A percentile compares a stretch with the other conserved stretches of the same genome.
Conservation (phyloP, 2,329 filamentous ascomycete species). For the Didymella lethalis region DNA sequence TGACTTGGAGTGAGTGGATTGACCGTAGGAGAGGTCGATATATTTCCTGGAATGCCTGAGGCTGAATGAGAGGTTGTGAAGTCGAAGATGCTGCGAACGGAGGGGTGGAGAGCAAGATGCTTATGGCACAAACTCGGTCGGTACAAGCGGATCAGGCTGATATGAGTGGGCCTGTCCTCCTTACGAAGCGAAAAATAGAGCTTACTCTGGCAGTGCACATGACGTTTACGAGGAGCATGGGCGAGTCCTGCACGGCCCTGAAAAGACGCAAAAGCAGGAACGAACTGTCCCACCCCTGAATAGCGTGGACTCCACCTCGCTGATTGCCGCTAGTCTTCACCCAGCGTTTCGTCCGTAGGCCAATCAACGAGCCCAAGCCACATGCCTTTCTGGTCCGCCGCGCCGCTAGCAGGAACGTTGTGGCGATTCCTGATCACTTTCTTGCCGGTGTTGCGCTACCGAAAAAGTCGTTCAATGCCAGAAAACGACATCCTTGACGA, state of each 20-base stretch:
- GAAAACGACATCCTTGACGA: constrained; percentile 12
- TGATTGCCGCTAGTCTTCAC: constrained; percentile 17
- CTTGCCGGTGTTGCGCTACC: constrained; percentile 19
- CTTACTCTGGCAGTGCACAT: constrained; percentile 40
- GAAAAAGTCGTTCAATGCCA: constrained; percentile 20
- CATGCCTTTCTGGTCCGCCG: constrained; percentile 12
- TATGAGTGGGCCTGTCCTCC: constrained; percentile 41
- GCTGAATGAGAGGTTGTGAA: constrained; percentile 19
- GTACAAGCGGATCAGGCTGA: constrained; percentile 31
- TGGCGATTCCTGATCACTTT: constrained; percentile 33
- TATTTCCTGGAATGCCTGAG: constrained; percentile 2
- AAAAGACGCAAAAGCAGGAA: constrained; percentile 25
- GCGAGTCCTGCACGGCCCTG: constrained; percentile 40
- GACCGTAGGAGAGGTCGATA: constrained; percentile 2
- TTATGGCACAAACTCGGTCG: constrained; percentile 17
- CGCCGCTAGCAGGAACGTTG: constrained; percentile 32
- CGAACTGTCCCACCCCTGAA: constrained; percentile 21
- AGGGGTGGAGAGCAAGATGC: constrained; percentile 24
- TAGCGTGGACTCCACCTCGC: constrained; percentile 18
- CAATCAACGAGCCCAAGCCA: constrained; percentile 16
- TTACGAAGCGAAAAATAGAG: constrained; percentile 40
- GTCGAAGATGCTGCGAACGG: constrained; percentile 31
- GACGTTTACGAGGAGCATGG: constrained; percentile 44
- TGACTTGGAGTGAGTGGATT: constrained; percentile 8
- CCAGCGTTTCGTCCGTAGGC: constrained; percentile 19